Base-by-base conservation (phyloP, 106 monocot species). In the Ottelia alismoides region DNA sequence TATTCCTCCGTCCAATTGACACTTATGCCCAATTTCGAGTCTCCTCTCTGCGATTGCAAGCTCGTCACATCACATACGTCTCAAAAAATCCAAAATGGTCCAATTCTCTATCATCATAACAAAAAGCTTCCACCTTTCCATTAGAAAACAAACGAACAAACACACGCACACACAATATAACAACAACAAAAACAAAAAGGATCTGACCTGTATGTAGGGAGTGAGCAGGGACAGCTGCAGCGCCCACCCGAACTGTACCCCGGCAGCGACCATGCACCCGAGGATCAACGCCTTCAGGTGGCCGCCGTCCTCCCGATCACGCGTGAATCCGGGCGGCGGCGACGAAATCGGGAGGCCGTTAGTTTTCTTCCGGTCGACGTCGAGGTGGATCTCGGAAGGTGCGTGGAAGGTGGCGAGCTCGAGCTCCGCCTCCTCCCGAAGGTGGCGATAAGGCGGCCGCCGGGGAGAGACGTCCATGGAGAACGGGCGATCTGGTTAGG, bases 221-320 rank as follows among this genome's bases (percentile, higher is more conserved):
- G 89, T 90, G 63, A 90, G 47, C 2, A 90, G 84, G 18, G 89
- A 90, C 2, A 90, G 74, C 60, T 90, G 89, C 60, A 90, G 58
- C 9, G 89, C 89, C 89, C 89, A 90, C 1, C 89, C 89, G 49
- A 90, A 90, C 69, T 90, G 89, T 0, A 90, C 84, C 2, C 89
- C 89, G 20, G 89, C 89, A 18, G 71, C 88, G 28, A 89, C 80
- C 76, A 71, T 89, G 28, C 64, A 80, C 6, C 79, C 71, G 16
- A 83, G 76, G 32, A 83, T 43, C 61, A 89, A 51, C 76, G 65
- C 80, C 76, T 53, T 79, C 64, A 66, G 48, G 65, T 72, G 73
- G 64, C 76, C 72, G 43, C 53, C 68, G 17, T 45, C 54, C 3
- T 50, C 40, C 35, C 29, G 12, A 19, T n/a, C 31, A 24, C 45